Conservation (phyloP, 2,329 filamentous ascomycete species). For the Alternaria brassicicola region DNA sequence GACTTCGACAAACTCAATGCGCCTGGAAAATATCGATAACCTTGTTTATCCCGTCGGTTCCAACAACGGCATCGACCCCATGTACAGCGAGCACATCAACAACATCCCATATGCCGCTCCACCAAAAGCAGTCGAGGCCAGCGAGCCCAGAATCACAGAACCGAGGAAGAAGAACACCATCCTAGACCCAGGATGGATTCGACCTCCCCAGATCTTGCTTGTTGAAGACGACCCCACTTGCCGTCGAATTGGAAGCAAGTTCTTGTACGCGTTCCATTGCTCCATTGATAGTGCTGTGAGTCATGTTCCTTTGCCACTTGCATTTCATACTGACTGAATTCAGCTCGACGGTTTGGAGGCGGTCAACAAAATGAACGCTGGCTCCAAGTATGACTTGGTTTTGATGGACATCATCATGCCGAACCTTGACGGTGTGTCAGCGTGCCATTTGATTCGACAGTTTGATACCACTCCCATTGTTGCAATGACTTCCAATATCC, state of each 20-base stretch:
- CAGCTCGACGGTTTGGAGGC: constrained; percentile 88
- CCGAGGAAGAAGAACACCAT: constrained; percentile 66
- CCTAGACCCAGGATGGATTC: constrained; percentile 68
- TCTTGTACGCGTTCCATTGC: constrained; percentile 69
- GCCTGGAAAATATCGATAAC: constrained; percentile 66
- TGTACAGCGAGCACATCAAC: constrained; percentile 91
- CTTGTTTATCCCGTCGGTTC: constrained; percentile 91
- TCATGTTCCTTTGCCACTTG: constrained; percentile 17
- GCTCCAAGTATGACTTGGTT: constrained; percentile 67
- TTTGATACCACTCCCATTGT: constrained; percentile 88
- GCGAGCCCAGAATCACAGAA: constrained; percentile 57
- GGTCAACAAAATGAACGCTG: constrained; percentile 78
- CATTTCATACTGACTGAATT: constrained; percentile 31
- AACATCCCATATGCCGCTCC: constrained; percentile 88
- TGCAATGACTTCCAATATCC: constrained; percentile 98
- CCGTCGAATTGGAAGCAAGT: constrained; percentile 70
- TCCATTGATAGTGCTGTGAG: constrained; percentile 67
- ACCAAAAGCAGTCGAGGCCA: constrained; percentile 63
- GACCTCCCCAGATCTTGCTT: constrained; percentile 79
- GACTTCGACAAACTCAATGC: constrained; percentile 59
- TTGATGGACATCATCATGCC: constrained; percentile 85
- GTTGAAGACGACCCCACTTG: constrained; percentile 82
- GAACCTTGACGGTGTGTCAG: constrained; percentile 90
- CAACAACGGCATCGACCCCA: constrained; percentile 90
- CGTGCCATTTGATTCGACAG: constrained; percentile 89